Conservation (phyloP, 306 rosid genomes). For the Urtica urens region DNA sequence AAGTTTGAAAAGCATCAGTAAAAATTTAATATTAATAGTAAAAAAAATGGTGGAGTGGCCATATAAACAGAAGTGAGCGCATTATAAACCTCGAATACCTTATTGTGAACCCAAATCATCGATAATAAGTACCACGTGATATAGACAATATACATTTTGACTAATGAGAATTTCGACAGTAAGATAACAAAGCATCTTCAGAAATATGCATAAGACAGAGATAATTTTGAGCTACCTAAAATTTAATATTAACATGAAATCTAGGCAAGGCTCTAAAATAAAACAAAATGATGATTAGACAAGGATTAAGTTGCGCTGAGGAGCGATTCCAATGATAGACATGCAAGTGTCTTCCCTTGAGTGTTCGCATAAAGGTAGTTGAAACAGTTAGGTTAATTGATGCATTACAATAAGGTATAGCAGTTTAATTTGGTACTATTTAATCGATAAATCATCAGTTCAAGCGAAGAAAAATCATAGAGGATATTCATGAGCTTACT, state of each 20-base stretch:
- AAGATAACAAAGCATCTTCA: background rate
- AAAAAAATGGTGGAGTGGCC: too few species aligned
- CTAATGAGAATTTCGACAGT: background rate
- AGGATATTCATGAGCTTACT: constrained; percentile 37
- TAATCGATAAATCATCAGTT: background rate
- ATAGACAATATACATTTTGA: background rate
- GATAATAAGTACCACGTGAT: constrained; percentile 8
- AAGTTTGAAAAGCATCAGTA: too few species aligned
- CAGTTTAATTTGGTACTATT: too few species aligned
- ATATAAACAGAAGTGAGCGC: too few species aligned
- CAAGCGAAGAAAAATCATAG: background rate
- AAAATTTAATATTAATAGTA: too few species aligned
- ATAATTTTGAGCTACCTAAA: background rate
- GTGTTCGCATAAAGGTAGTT: too few species aligned
- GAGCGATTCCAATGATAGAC: too few species aligned
- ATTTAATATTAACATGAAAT: background rate
- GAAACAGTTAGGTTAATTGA: too few species aligned
- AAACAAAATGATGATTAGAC: background rate
- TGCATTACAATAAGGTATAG: too few species aligned
- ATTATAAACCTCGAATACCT: too few species aligned
- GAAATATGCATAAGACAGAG: background rate
- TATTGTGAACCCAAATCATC: background rate
- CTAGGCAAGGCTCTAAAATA: background rate
- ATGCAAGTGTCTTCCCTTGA: too few species aligned
- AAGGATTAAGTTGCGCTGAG: too few species aligned